phyloP scores from a whole-genome alignment of 768 basidiomycete species.

The Russula sp. region DNA sequence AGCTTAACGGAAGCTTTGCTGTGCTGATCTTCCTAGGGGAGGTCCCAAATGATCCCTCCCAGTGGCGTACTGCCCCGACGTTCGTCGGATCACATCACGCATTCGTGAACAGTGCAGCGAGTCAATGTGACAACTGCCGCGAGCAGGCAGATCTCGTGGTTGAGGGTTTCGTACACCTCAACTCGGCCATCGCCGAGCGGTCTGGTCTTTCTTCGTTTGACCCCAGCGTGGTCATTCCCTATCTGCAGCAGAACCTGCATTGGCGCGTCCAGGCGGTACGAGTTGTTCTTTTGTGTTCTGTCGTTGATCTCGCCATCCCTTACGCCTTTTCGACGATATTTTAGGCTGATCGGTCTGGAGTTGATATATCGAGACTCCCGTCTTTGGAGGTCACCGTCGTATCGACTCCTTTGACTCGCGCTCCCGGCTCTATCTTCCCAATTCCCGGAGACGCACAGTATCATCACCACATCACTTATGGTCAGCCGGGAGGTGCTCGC shows the following conservation, averaged over 20 bases:
- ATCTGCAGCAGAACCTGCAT: constrained; percentile 40
- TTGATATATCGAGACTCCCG: constrained; percentile 2
- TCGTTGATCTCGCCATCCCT: not conserved
- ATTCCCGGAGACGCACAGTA: constrained; percentile 8
- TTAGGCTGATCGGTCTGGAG: constrained; percentile 10
- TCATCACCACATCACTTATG: constrained; percentile 24
- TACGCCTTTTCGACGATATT: not conserved
- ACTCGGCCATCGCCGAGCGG: constrained; percentile 34
- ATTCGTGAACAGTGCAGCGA: constrained; percentile 41
- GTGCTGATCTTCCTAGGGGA: constrained; percentile 48
- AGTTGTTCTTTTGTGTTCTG: not conserved
- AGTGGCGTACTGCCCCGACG: constrained; percentile 39
- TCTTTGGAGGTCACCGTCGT: constrained; percentile 27
- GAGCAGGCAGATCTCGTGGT: constrained; percentile 33
- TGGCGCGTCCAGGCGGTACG: constrained; percentile 38
- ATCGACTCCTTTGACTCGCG: constrained; percentile 10
- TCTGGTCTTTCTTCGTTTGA: constrained; percentile 37
- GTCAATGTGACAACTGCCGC: constrained; percentile 43
- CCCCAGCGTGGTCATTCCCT: constrained; percentile 41
- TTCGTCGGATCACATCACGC: constrained; percentile 45
- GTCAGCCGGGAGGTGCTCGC: constrained; percentile 16
- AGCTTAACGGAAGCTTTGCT: constrained; percentile 43
- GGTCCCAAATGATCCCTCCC: constrained; percentile 39
- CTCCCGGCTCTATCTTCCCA: constrained; percentile 19
- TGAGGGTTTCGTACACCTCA: constrained; percentile 48